Evolutionary conservation across 1,284 basidiomycete genomes (phyloP).

Genomic region (Boletellus dicymbophilus): DNA sequence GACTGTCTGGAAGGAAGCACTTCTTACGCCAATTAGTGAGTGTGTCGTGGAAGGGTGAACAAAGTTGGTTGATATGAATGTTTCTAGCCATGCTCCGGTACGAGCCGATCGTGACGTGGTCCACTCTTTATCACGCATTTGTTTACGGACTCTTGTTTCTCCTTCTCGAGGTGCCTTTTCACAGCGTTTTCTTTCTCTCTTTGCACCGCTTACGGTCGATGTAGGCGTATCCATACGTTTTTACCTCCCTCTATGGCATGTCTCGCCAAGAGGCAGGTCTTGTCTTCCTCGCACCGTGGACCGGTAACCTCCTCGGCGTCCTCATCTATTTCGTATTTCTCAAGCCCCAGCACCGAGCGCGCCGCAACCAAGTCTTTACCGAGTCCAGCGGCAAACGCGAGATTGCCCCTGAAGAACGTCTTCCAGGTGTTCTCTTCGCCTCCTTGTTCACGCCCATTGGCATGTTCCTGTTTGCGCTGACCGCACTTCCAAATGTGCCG

Average conservation of each 20-base stretch:
- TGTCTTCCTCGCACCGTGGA: conserved; percentile 27
- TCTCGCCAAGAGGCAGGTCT: conserved; percentile 24
- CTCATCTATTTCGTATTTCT: conserved; percentile 22
- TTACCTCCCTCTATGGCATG: conserved; percentile 21
- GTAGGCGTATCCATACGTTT: conserved; percentile 28
- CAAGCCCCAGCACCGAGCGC: conserved; percentile 15
- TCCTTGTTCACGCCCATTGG: conserved; percentile 26
- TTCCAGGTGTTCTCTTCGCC: conserved; percentile 24
- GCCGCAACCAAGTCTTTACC: not conserved
- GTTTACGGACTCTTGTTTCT: conserved; percentile 30
- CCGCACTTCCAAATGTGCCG: conserved; percentile 14
- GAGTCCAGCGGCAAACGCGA: conserved; percentile 7
- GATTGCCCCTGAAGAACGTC: conserved; percentile 26
- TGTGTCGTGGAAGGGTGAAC: not conserved
- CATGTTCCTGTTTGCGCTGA: conserved; percentile 28
- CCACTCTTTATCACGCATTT: conserved; percentile 29
- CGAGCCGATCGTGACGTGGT: conserved; percentile 31
- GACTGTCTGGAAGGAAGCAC: conserved; percentile 16
- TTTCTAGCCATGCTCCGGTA: conserved; percentile 24
- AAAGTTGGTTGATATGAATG: not conserved
- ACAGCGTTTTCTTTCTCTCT: not conserved
- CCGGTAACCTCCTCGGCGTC: conserved; percentile 26
- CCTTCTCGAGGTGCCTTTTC: conserved; percentile 21
- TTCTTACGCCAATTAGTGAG: conserved; percentile 27
- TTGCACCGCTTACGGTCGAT: not conserved